phyloP scores from a whole-genome alignment of 1,284 basidiomycete species.

The Ganoderma lucidum region DNA sequence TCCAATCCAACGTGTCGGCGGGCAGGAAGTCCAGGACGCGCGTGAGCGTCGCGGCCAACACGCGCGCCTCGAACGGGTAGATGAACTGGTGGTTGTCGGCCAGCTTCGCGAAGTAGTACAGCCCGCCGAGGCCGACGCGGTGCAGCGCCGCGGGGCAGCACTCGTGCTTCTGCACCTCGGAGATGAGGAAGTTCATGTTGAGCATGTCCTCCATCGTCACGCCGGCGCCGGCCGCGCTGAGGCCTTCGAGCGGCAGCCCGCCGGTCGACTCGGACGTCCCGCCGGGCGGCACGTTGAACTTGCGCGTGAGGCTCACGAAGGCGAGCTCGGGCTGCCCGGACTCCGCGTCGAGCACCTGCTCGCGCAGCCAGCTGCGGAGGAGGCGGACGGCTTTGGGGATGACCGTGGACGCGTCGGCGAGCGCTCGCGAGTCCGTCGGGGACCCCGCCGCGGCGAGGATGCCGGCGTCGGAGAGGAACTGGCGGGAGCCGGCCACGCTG shows the following conservation, averaged over 20 bases:
- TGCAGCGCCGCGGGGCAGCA: background rate
- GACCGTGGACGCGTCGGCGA: background rate
- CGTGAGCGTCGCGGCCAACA: background rate
- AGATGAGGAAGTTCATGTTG: background rate
- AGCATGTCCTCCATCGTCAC: background rate
- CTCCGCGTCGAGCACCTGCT: background rate
- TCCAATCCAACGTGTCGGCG: background rate
- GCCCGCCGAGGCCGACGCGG: background rate
- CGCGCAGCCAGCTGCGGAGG: background rate
- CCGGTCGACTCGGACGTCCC: no score
- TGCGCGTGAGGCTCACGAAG: background rate
- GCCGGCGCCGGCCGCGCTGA: no score
- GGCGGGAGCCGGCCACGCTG: background rate
- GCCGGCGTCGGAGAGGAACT: background rate
- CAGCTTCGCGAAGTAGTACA: background rate
- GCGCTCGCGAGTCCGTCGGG: background rate
- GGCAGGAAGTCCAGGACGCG: background rate
- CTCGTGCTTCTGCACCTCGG: background rate
- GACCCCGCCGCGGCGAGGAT: background rate
- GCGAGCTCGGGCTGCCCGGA: background rate
- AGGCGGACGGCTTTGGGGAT: background rate
- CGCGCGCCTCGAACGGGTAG: background rate
- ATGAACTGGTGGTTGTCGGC: background rate
- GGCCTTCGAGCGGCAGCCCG: background rate
- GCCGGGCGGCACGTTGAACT: no score